Base-by-base conservation (phyloP, 495 filamentous ascomycete genomes). In the Penicillium steckii region DNA sequence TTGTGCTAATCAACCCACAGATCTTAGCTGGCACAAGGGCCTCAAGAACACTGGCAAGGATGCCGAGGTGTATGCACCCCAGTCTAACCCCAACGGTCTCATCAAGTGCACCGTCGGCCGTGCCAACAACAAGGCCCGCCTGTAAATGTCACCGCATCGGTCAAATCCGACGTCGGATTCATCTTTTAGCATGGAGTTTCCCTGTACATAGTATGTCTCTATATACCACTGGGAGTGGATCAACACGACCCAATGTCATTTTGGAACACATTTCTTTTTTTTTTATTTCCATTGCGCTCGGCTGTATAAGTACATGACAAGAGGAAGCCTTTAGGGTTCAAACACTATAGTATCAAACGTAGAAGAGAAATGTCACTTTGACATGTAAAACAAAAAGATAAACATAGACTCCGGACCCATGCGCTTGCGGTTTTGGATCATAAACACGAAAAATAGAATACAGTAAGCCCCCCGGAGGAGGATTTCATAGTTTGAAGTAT, bases 1-100 rank as follows among this genome's bases (percentile, higher is more conserved):
- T 33, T 32, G 26, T 53, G 37, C 57, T 72, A 66, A 64, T 38
- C 30, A 32, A 26, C 29, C 44, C 26, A 55, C 68, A 94, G 91
- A 96, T 65, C 71, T 98, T 60, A 90, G 85, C 76, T 98, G 94
- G 94, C 90, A 96, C 80, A 96, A 97, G 74, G 92, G 91, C 21
- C 62, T 90, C 64, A 90, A 97, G 80, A 98, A 98, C 74, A 97
- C 90, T 8, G 94, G 94, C 75, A 90, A 91, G 75, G 86, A 97
- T 54, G 94, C 94, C 50, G 91, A 96, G 67, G 94, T 98, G 37
- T 97, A 90, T 67, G 93, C 88, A 24, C 94, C 94, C 15, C 94
- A 97, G 73, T 87, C 88, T 7, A 80, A 87, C 57, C 94, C 94
- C 42, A 98, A 97, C 66, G 94, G 94, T 37, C 80, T 98, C 53